phyloP scores from a whole-genome alignment of 768 basidiomycete species.

The Russula sp. region DNA sequence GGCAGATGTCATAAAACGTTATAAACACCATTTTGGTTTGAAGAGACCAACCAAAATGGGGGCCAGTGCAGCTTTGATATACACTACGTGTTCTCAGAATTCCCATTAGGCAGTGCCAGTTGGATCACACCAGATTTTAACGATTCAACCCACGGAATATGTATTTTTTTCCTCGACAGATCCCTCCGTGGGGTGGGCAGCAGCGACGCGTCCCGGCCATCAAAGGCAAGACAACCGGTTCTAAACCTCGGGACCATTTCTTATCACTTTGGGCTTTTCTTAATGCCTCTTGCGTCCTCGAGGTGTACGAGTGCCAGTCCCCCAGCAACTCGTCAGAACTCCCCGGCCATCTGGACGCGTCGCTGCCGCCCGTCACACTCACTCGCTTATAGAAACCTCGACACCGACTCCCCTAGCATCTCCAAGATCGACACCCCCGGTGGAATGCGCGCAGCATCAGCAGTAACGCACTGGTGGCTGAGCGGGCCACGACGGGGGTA shows the following conservation, averaged over 20 bases:
- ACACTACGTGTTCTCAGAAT: background rate
- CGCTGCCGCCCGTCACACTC: conserved; percentile 3
- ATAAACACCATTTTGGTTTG: too few relatives aligned
- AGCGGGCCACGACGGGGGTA: too few relatives aligned
- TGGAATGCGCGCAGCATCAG: too few relatives aligned
- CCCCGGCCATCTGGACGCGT: conserved; percentile 16
- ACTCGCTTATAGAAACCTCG: background rate
- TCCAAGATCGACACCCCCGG: too few relatives aligned
- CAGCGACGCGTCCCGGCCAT: conserved; percentile 14
- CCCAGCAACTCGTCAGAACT: conserved; percentile 15
- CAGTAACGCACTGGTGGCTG: too few relatives aligned
- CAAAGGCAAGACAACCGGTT: conserved; percentile 17
- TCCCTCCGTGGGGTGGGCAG: conserved; percentile 7
- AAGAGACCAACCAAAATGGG: too few relatives aligned
- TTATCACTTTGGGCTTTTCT: conserved; percentile 1
- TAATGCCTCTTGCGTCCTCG: conserved; percentile 10
- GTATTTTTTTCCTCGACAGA: conserved; percentile 1
- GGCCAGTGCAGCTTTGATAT: too few relatives aligned
- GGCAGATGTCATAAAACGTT: background rate
- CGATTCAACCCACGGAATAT: conserved; percentile 4
- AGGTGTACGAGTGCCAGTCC: conserved; percentile 20
- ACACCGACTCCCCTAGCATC: background rate
- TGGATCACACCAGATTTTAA: background rate
- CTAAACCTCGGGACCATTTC: conserved; percentile 15
- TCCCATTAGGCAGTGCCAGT: background rate